Conservation (phyloP, 345 rosid genomes). For the Raphanus raphanistrum region DNA sequence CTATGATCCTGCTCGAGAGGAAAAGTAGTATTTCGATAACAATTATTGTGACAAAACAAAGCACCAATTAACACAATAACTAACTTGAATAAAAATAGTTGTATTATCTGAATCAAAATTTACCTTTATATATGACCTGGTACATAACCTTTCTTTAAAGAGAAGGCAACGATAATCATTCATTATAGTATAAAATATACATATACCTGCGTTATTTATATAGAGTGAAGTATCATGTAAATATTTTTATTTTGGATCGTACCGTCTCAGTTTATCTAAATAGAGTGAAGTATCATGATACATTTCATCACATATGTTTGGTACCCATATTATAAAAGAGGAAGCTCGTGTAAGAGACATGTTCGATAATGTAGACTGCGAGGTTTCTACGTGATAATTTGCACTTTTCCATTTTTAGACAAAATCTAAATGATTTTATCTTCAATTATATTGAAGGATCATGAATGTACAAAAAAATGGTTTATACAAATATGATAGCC, state of each 20-base stretch:
- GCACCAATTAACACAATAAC: neutral
- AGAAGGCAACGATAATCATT: neutral
- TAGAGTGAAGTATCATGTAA: neutral
- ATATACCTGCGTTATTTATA: neutral
- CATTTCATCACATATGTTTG: neutral
- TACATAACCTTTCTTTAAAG: neutral
- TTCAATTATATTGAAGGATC: neutral
- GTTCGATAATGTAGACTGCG: neutral
- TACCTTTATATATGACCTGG: neutral
- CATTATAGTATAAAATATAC: neutral
- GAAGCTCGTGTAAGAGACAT: slow-evolving; percentile 16
- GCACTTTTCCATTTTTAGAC: neutral
- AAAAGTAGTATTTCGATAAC: too few species aligned
- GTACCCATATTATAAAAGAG: slow-evolving; percentile 1
- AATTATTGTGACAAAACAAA: neutral
- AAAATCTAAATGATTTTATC: neutral
- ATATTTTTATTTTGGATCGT: neutral
- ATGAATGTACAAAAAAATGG: neutral
- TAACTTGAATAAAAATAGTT: neutral
- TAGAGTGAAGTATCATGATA: neutral
- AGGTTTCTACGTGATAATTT: neutral
- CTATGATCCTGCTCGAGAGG: neutral
- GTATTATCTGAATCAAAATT: neutral
- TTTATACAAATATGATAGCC: neutral
- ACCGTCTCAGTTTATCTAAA: neutral